A percentile compares a stretch with the other conserved stretches of the same genome.
Conservation (phyloP, 768 basidiomycete species). For the Tubosaeta brunneosetosa region DNA sequence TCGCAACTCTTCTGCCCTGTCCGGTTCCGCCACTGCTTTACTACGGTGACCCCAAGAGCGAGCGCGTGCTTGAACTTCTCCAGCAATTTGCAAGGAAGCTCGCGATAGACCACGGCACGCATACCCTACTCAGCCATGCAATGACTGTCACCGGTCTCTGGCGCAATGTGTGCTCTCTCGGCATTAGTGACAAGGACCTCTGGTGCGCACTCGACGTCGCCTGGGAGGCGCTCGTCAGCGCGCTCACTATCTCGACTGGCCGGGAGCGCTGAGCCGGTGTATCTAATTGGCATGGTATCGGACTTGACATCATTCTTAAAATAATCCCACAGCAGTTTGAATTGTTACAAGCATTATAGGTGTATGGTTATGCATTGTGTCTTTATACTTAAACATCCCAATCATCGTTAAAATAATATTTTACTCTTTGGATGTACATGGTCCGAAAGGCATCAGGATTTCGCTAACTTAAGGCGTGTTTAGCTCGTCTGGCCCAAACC, state of each 20-base stretch:
- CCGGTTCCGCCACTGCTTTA: constrained; percentile 23
- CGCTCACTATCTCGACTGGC: constrained; percentile 33
- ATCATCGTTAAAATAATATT: background rate
- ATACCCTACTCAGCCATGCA: constrained; percentile 34
- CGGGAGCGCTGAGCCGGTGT: background rate
- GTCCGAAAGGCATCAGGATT: no score
- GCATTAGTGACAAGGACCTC: constrained; percentile 44
- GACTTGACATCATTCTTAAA: background rate
- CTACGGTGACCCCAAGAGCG: constrained; percentile 19
- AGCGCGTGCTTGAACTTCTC: constrained; percentile 10
- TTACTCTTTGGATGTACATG: background rate
- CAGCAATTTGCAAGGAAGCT: constrained; percentile 14
- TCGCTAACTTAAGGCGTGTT: no score
- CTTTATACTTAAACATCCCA: background rate
- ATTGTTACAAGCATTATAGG: background rate
- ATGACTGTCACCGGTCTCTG: constrained; percentile 43
- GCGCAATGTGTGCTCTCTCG: constrained; percentile 47
- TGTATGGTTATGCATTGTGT: background rate
- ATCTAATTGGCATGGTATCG: background rate
- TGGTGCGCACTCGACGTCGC: constrained; percentile 47
- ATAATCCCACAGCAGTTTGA: background rate
- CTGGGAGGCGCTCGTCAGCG: constrained; percentile 44
- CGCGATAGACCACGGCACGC: constrained; percentile 11
- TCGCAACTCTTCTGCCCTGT: constrained; percentile 59
- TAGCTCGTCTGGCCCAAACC: no score